A percentile compares a stretch with the other conserved stretches of the same genome.
These are phyloP conservation scores for Mrakia hoshinonis DNA, from an alignment of 768 basidiomycete genomes.

Conservation along the genomic window DNA sequence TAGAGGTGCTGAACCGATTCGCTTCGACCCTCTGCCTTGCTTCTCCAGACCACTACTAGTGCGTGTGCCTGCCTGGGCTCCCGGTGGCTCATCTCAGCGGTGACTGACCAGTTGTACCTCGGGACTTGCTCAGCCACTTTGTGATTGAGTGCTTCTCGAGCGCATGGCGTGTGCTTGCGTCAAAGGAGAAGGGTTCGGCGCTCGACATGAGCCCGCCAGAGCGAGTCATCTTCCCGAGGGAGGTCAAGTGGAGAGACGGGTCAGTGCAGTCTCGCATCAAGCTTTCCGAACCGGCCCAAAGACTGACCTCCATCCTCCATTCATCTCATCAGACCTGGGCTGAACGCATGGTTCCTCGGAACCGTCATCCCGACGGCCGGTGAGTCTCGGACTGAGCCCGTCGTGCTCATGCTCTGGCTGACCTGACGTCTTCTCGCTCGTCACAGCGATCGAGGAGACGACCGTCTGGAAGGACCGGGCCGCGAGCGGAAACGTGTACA, in stretches of 20 bases:
- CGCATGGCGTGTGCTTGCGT: constrained; percentile 19
- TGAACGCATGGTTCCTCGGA: constrained; percentile 26
- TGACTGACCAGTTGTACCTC: too few species aligned
- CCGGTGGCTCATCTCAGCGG: not conserved
- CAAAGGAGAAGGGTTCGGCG: not conserved
- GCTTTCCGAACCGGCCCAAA: not conserved
- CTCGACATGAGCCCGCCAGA: constrained; percentile 11
- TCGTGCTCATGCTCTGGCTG: not conserved
- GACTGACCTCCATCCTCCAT: not conserved
- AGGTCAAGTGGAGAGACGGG: constrained; percentile 22
- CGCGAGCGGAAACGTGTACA: constrained; percentile 12
- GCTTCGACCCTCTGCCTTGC: not conserved
- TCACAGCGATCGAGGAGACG: constrained; percentile 14
- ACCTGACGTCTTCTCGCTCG: not conserved
- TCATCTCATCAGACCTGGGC: not conserved
- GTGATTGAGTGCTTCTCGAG: constrained; percentile 24
- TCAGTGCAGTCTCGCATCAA: not conserved
- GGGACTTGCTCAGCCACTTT: constrained; percentile 16
- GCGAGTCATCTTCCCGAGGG: constrained; percentile 21
- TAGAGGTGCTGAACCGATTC: not conserved
- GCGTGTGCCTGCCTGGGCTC: not conserved
- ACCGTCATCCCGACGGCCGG: constrained; percentile 11
- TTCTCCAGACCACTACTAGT: constrained; percentile 20
- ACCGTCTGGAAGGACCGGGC: constrained; percentile 14
- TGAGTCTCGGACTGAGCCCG: not conserved